Conservation (phyloP, 352 stramenopile genomes). For the Halophytophthora batemanensis region DNA sequence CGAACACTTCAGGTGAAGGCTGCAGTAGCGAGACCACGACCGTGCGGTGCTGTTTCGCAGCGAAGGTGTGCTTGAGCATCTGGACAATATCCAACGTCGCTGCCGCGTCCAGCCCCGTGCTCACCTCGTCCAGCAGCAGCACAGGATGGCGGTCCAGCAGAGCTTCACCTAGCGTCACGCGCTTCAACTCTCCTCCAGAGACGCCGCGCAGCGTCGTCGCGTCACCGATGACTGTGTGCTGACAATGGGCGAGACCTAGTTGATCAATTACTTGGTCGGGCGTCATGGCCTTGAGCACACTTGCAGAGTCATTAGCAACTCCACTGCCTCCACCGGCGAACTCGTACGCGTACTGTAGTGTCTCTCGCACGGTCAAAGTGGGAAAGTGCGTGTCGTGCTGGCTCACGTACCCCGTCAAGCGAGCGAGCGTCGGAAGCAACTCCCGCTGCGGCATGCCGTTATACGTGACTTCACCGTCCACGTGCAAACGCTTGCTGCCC, state of each 20-base stretch:
- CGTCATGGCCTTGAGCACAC: not conserved
- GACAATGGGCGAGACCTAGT: constrained; percentile 32
- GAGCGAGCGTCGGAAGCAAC: constrained; percentile 9
- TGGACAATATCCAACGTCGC: constrained; percentile 67
- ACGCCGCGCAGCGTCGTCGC: constrained; percentile 42
- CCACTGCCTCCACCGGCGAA: constrained; percentile 24
- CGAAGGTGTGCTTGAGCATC: constrained; percentile 43
- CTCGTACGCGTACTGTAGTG: constrained; percentile 88
- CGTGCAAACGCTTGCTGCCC: constrained; percentile 16
- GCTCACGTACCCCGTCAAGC: constrained; percentile 20
- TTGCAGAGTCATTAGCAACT: not conserved
- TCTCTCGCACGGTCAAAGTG: constrained; percentile 88
- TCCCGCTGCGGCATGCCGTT: constrained; percentile 13
- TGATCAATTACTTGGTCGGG: constrained; percentile 14
- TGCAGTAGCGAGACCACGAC: constrained; percentile 46
- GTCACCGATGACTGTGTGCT: constrained; percentile 45
- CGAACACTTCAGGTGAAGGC: constrained; percentile 25
- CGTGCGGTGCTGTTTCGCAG: constrained; percentile 21
- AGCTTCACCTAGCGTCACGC: constrained; percentile 80
- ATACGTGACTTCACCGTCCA: constrained; percentile 22
- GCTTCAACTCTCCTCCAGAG: constrained; percentile 86
- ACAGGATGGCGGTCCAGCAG: constrained; percentile 69
- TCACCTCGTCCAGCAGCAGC: constrained; percentile 55
- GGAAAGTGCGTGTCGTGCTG: constrained; percentile 75
- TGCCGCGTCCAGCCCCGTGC: constrained; percentile 27